These are phyloP conservation scores for Alternaria hordeiaustralica DNA, from an alignment of 2,329 filamentous ascomycete species.

Conservation along the genomic window DNA sequence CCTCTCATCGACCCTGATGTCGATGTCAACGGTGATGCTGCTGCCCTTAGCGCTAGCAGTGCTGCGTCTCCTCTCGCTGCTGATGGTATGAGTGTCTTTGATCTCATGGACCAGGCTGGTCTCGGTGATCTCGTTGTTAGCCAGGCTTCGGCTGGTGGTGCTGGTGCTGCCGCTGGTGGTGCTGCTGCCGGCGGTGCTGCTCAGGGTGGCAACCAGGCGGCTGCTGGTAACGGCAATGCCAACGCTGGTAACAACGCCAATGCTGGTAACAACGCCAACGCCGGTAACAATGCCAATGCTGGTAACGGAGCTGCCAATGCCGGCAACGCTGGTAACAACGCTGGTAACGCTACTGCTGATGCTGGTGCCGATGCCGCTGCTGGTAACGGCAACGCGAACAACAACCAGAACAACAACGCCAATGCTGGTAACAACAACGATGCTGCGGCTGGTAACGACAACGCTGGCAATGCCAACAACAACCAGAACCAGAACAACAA, in stretches of 20 bases:
- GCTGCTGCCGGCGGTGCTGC: constrained; percentile 26
- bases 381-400: constrained; percentile 7
- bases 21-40: constrained; percentile 62
- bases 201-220: constrained; percentile 23
- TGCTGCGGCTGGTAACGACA: constrained; percentile 2
- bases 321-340: constrained; percentile 18
- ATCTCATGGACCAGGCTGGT: constrained; percentile 67
- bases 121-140: constrained; percentile 66
- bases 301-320: constrained; percentile 8
- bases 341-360: constrained; percentile 17
- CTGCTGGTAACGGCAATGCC: constrained; percentile 1
- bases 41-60: constrained; percentile 64
- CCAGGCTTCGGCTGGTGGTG: constrained; percentile 46
- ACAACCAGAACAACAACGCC: constrained; percentile 7
- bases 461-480: not conserved
- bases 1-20: constrained; percentile 72
- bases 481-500: not conserved
- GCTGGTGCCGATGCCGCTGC: constrained; percentile 20
- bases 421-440: constrained; percentile 8
- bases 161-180: constrained; percentile 38
- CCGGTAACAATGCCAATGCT: constrained; percentile 6
- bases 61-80: constrained; percentile 63
- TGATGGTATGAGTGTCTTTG: constrained; percentile 68
- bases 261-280: not conserved
- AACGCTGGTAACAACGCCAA: not conserved